These are phyloP conservation scores for Xanthoconium purpureum DNA, from an alignment of 768 basidiomycete genomes.

Conservation along the genomic window DNA sequence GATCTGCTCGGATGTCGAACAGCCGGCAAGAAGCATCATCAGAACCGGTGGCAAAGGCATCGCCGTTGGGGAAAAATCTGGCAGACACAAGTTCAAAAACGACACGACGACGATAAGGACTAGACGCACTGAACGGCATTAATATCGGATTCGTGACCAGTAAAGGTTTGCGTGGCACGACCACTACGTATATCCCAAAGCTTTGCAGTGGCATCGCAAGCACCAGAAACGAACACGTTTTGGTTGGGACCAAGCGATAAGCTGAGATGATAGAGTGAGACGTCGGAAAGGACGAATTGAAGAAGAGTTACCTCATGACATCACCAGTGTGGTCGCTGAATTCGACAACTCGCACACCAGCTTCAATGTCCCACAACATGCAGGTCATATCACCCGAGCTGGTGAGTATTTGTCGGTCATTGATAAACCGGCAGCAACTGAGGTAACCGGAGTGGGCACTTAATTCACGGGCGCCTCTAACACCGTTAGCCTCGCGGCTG, in stretches of 20 bases:
- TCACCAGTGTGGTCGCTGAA: conserved; percentile 99
- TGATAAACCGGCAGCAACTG: conserved; percentile 97
- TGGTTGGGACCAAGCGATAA: conserved; percentile 92
- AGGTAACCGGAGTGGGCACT: conserved; percentile 98
- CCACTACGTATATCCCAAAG: conserved; percentile 99
- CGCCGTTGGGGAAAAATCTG: conserved; percentile 99
- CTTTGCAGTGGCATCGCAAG: conserved; percentile 97
- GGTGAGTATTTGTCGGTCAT: conserved; percentile 97
- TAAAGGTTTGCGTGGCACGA: conserved; percentile 97
- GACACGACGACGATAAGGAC: not conserved
- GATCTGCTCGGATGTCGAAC: conserved; percentile 96
- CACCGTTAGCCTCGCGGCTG: conserved; percentile 66
- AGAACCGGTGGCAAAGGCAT: conserved; percentile 97
- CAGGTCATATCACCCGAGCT: conserved; percentile 99
- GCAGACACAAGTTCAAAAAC: conserved; percentile 8
- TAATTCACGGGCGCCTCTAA: conserved; percentile 90
- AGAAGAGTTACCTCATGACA: conserved; percentile 86
- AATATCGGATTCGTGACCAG: conserved; percentile 97
- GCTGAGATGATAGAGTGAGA: conserved; percentile 42
- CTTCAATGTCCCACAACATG: conserved; percentile 99
- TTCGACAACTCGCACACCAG: conserved; percentile 95
- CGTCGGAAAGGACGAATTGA: conserved; percentile 1
- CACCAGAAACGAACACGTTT: conserved; percentile 97
- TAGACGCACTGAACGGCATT: conserved; percentile 92
- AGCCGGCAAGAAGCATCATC: conserved; percentile 98